Evolutionary conservation across 2,329 filamentous ascomycete species (phyloP), one percentile per base, ranked within the genome.

Genomic region (Stachybotrys chlorohalonatus): DNA sequence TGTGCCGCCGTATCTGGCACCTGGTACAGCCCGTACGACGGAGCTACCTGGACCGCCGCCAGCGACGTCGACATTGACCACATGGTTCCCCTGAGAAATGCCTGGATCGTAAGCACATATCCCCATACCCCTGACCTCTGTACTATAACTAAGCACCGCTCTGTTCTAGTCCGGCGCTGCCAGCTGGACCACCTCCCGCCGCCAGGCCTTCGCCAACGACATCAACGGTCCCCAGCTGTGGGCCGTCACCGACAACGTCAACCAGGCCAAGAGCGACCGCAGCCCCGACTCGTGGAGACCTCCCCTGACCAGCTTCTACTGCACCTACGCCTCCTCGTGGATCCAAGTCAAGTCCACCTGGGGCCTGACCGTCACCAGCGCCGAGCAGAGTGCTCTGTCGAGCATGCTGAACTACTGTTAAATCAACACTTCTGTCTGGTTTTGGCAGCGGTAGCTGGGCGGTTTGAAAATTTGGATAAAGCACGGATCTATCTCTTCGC

Each of bases 21-120:
- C 0, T 94, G 90, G 89, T 70, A 68, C 47, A 85, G 81, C 42
- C 86, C 87, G 0, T 94, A 88, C 66, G 89, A 93, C 63, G 88
- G 87, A 15, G 84, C 73, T 0, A 83, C 76, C 1, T 90, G 86
- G 85, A 86, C 82, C 0, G 73, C 75, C 0, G 81, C 87, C 1
- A 80, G 76, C 16, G 86, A 92, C 61, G 68, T 94, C 1, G 88
- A 93, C 61, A 93, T 94, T 56, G 90, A 94, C 68, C 90, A 94
- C 67, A 78, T 94, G 71, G 87, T 95, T 3, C 89, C 90, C 1
- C 68, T 95, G 57, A 85, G 86, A 66, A 90, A 92, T 64, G 88
- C 89, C 6, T 93, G 88, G 89, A 83, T 87, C 57, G 81, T 84
- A 60, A 63, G 76, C 70, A 24, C 24, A 24, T n/a, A 15, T 49